phyloP scores from a whole-genome alignment of 1,139 yeast genomes.

The Candida tropicalis region DNA sequence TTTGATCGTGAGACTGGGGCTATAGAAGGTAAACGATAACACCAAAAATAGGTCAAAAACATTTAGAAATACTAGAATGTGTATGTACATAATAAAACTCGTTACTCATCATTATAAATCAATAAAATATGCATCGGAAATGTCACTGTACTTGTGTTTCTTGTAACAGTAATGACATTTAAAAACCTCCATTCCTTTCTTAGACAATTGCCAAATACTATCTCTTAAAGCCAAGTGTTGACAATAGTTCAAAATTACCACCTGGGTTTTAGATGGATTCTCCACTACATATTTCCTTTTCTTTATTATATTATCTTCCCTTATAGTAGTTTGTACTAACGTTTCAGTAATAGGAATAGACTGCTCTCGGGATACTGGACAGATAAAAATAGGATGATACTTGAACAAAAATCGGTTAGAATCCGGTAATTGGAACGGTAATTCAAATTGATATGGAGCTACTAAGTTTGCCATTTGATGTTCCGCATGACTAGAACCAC shows the following conservation, averaged over 20 bases:
- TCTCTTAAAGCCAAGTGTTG: conserved; percentile 49
- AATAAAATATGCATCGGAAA: conserved; percentile 47
- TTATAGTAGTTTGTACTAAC: conserved; percentile 10
- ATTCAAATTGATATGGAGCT: conserved; percentile 35
- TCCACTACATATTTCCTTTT: conserved; percentile 21
- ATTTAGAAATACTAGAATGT: too few relatives aligned
- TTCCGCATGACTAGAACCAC: conserved; percentile 1
- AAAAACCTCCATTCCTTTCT: conserved; percentile 44
- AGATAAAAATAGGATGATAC: conserved; percentile 85
- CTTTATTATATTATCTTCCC: conserved; percentile 22
- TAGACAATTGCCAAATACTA: conserved; percentile 49
- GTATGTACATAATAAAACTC: background rate
- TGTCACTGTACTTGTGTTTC: conserved; percentile 45
- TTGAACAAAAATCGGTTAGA: conserved; percentile 43
- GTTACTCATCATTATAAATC: conserved; percentile 23
- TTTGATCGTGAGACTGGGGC: background rate
- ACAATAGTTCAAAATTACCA: conserved; percentile 47
- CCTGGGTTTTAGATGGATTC: conserved; percentile 33
- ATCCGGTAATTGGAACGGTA: conserved; percentile 50
- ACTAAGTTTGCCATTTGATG: conserved; percentile 12
- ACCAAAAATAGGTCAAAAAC: too few relatives aligned
- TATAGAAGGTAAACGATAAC: too few relatives aligned
- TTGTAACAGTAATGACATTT: conserved; percentile 54
- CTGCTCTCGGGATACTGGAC: conserved; percentile 91
- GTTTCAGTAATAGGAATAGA: conserved; percentile 38